phyloP scores from a whole-genome alignment of 768 basidiomycete genomes.

The Tulasnella sp. region DNA sequence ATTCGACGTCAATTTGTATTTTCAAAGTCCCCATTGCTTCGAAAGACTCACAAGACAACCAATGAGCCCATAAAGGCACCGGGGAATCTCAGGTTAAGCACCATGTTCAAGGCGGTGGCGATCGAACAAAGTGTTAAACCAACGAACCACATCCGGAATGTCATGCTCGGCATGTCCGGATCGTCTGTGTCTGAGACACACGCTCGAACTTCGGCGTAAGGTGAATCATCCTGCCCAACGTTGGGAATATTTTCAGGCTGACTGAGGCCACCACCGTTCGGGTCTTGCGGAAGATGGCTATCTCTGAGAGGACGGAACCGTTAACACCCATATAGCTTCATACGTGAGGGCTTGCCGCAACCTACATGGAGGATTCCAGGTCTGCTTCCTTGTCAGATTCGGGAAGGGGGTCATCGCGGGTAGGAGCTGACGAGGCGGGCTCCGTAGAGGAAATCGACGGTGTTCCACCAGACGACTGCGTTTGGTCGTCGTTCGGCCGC shows the following conservation, averaged over 20 bases:
- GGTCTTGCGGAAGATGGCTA: too few relatives aligned
- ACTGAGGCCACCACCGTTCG: too few relatives aligned
- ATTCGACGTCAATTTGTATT: conserved; percentile 22
- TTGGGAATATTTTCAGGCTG: background rate
- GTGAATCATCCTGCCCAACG: conserved; percentile 75
- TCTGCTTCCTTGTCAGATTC: too few relatives aligned
- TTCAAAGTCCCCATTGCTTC: background rate
- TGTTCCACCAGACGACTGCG: too few relatives aligned
- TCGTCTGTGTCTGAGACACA: conserved; percentile 99
- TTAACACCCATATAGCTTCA: too few relatives aligned
- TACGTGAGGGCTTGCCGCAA: too few relatives aligned
- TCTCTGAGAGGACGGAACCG: too few relatives aligned
- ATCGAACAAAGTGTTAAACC: conserved; percentile 51
- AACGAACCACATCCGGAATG: conserved; percentile 86
- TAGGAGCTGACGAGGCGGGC: too few relatives aligned
- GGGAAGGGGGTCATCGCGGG: too few relatives aligned
- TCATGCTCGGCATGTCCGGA: conserved; percentile 95
- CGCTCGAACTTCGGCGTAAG: conserved; percentile 92
- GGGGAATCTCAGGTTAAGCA: conserved; percentile 91
- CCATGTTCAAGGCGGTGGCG: conserved; percentile 68
- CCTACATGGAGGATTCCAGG: too few relatives aligned
- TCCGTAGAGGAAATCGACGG: too few relatives aligned
- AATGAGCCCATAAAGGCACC: conserved; percentile 76
- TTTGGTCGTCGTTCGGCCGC: too few relatives aligned
- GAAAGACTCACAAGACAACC: conserved; percentile 58